Conservation (phyloP, 169 alveolate species). For the Miamiensis avidus region DNA sequence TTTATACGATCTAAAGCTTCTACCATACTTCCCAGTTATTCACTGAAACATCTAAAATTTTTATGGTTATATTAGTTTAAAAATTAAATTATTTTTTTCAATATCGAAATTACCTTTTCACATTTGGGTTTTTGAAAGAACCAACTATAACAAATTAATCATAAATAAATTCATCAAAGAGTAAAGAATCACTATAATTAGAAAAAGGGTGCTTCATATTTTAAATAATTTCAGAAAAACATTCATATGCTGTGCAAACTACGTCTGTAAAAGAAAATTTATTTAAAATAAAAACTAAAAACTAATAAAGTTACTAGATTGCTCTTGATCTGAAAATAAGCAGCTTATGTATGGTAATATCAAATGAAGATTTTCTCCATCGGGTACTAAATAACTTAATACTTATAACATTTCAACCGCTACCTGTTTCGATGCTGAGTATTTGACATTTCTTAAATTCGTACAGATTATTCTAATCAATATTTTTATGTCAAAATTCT, state of each 20-base stretch:
- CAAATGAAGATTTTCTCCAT: background rate
- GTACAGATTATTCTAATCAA: conserved; percentile 5
- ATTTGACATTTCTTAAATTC: conserved; percentile 4
- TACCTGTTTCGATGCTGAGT: background rate
- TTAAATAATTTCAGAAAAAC: background rate
- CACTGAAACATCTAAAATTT: background rate
- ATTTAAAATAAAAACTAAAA: too few species aligned
- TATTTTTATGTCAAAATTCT: background rate
- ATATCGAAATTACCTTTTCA: too few species aligned
- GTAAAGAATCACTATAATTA: background rate
- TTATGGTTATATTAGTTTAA: too few species aligned
- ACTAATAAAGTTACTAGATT: background rate
- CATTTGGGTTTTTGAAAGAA: too few species aligned
- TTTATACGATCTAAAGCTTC: background rate
- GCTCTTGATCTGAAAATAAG: background rate
- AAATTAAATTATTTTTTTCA: too few species aligned
- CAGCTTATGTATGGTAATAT: background rate
- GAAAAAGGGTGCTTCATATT: background rate
- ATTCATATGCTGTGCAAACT: background rate
- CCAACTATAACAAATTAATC: background rate
- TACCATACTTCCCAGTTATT: background rate
- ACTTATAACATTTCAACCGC: background rate
- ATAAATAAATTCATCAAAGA: background rate
- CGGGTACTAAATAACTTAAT: background rate
- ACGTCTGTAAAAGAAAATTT: background rate